A percentile compares a stretch with the other conserved stretches of the same genome.
Evolutionary conservation across 495 filamentous ascomycete genomes (phyloP).

Genomic region (Neurospora tetraspora): DNA sequence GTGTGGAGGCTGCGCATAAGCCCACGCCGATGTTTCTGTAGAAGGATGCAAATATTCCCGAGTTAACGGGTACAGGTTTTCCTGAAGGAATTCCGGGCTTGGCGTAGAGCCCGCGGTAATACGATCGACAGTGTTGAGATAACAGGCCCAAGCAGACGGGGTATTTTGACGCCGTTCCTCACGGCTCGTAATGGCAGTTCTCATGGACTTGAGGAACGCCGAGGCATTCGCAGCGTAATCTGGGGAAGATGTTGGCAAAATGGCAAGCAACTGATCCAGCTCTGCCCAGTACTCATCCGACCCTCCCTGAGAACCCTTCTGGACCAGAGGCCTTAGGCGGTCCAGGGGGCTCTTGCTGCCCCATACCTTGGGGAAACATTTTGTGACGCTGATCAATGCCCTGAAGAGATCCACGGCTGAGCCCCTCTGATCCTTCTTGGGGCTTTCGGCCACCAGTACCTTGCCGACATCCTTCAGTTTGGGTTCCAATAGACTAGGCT

Average conservation of each 20-base stretch:
- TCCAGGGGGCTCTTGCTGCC: slow-evolving; percentile 53
- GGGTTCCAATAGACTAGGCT: slow-evolving; percentile 35
- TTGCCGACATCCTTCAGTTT: slow-evolving; percentile 54
- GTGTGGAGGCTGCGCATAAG: slow-evolving; percentile 19
- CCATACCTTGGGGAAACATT: slow-evolving; percentile 56
- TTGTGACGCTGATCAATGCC: slow-evolving; percentile 52
- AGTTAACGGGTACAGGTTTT: slow-evolving; percentile 30
- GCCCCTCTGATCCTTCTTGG: slow-evolving; percentile 57
- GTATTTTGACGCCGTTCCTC: slow-evolving; percentile 64
- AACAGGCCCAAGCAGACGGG: slow-evolving; percentile 59
- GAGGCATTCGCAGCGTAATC: slow-evolving; percentile 35
- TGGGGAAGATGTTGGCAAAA: slow-evolving; percentile 46
- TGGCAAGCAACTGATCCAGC: slow-evolving; percentile 47
- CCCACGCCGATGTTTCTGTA: slow-evolving; percentile 24
- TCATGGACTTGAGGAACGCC: slow-evolving; percentile 52
- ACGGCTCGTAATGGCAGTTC: slow-evolving; percentile 56
- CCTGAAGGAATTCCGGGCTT: slow-evolving; percentile 31
- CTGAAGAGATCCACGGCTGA: slow-evolving; percentile 62
- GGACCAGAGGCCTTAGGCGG: slow-evolving; percentile 61
- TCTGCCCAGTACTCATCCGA: slow-evolving; percentile 60
- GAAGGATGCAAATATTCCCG: slow-evolving; percentile 29
- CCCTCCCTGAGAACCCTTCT: slow-evolving; percentile 71
- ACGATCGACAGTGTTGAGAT: slow-evolving; percentile 48
- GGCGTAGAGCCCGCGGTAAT: slow-evolving; percentile 32
- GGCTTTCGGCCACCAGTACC: slow-evolving; percentile 55